Evolutionary conservation across 768 basidiomycete genomes (phyloP).

Genomic region (Rhizopogon rudus): DNA sequence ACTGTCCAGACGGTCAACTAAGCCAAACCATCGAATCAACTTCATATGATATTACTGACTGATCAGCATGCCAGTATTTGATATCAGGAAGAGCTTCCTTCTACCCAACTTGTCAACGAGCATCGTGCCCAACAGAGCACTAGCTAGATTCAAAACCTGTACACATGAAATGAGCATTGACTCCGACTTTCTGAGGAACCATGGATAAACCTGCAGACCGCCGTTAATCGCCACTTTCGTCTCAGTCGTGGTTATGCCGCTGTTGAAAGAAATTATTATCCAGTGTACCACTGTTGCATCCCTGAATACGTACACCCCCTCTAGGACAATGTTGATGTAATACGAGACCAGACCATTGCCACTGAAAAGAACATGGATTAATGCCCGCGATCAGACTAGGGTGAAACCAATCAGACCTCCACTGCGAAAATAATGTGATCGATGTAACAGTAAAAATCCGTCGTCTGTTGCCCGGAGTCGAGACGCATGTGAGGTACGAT

Average conservation of each 20-base stretch:
- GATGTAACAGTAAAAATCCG: constrained; percentile 65
- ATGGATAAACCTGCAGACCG: constrained; percentile 42
- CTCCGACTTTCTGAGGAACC: background rate
- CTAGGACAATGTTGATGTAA: constrained; percentile 66
- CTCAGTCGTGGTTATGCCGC: constrained; percentile 45
- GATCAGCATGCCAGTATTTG: constrained; percentile 55
- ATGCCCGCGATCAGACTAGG: background rate
- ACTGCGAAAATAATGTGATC: constrained; percentile 69
- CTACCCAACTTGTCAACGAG: constrained; percentile 66
- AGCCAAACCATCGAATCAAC: background rate
- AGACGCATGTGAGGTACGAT: constrained; percentile 48
- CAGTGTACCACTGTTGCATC: background rate
- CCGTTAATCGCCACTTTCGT: constrained; percentile 63
- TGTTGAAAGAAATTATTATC: background rate
- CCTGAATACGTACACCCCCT: constrained; percentile 35
- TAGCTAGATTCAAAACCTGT: constrained; percentile 58
- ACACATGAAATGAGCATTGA: background rate
- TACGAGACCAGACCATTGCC: constrained; percentile 70
- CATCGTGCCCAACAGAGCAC: constrained; percentile 56
- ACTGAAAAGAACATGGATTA: constrained; percentile 21
- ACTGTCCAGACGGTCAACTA: constrained; percentile 20
- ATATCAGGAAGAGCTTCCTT: constrained; percentile 61
- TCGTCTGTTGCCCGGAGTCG: constrained; percentile 62
- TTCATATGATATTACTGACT: constrained; percentile 27
- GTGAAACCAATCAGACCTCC: constrained; percentile 43